phyloP scores from a whole-genome alignment of 2,329 filamentous ascomycete species.

The Ophiosphaerella korrae region DNA sequence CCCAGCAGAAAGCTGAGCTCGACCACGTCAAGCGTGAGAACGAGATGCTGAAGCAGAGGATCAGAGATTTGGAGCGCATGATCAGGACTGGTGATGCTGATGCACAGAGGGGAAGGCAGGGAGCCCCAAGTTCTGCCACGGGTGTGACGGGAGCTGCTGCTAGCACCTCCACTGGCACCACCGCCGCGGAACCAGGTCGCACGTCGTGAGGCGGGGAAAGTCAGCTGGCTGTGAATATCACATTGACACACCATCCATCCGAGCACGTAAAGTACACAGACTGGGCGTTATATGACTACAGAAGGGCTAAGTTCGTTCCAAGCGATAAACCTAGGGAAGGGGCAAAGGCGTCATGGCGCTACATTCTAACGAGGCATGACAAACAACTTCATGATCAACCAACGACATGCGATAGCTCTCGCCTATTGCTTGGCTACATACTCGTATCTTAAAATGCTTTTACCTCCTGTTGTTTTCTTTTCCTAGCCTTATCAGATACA shows the following conservation, averaged over 20 bases:
- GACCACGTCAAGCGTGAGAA: slow-evolving; percentile 58
- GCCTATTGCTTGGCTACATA: slow-evolving; percentile 1
- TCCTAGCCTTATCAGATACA: slow-evolving; percentile 1
- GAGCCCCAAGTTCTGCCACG: slow-evolving; percentile 21
- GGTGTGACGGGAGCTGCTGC: slow-evolving; percentile 7
- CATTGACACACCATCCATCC: background rate
- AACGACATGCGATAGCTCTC: background rate
- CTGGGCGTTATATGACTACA: background rate
- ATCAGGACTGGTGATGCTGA: slow-evolving; percentile 34
- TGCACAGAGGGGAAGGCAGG: slow-evolving; percentile 40
- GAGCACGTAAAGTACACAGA: background rate
- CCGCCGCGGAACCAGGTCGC: slow-evolving; percentile 4
- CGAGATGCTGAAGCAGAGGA: slow-evolving; percentile 53
- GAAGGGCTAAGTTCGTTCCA: background rate
- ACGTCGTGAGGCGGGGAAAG: slow-evolving; percentile 10
- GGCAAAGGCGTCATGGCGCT: slow-evolving; percentile 4
- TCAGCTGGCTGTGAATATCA: slow-evolving; percentile 5
- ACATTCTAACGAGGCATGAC: slow-evolving; percentile 7
- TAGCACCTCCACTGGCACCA: slow-evolving; percentile 3
- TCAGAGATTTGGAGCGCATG: slow-evolving; percentile 53
- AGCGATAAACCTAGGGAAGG: background rate
- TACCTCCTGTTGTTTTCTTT: background rate
- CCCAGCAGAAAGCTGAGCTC: slow-evolving; percentile 52
- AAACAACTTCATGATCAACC: slow-evolving; percentile 4
- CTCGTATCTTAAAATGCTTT: background rate